Base-by-base conservation (phyloP, 78 protist species). In the Dictyostelium capitatum region DNA sequence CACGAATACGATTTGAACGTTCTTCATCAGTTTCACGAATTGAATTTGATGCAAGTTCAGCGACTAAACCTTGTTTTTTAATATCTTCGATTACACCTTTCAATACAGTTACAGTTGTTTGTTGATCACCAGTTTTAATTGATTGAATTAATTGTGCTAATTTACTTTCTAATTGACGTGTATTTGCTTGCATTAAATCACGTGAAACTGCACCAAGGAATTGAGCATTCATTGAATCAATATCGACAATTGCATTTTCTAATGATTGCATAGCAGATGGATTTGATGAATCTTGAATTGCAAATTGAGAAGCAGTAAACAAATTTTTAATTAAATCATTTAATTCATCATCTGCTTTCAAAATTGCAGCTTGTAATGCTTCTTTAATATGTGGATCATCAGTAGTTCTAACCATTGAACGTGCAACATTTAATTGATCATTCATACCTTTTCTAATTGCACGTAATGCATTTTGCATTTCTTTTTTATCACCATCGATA, bases 361-460 rank as follows among this genome's bases (percentile, higher is more conserved):
- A 59, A 25, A 87, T 87, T 32, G 84, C 93, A 20, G 93, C 83
- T 37, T 87, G 79, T 17, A 87, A 17, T 1, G 83, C 93, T 11
- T 87, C 84, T 46, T 56, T 30, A 46, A 77, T 25, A 2, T 59
- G 79, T 32, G 57, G 83, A 37, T 87, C 93, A 3, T 87, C 84
- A 0, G 93, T 87, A 12, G 51, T 28, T 25, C 93, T 57, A 2
- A 54, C 74, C 7, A 87, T 59, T 3, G 93, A 74, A 47, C 51
- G 43, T 1, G 93, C 93, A 17, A 87, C 23, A 70, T 87, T 77
- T 14, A 87, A 20, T 43, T 87, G 78, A 30, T 87, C 93, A 65
- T 59, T 14, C 69, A 87, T 47, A 19, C 41, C 84, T 50, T 74
- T 77, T 17, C 93, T 46, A 20, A 87, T 50, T 9, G 78, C n/a